Evolutionary conservation across 2,329 filamentous ascomycete species (phyloP).

Genomic region (Botryotinia calthae): DNA sequence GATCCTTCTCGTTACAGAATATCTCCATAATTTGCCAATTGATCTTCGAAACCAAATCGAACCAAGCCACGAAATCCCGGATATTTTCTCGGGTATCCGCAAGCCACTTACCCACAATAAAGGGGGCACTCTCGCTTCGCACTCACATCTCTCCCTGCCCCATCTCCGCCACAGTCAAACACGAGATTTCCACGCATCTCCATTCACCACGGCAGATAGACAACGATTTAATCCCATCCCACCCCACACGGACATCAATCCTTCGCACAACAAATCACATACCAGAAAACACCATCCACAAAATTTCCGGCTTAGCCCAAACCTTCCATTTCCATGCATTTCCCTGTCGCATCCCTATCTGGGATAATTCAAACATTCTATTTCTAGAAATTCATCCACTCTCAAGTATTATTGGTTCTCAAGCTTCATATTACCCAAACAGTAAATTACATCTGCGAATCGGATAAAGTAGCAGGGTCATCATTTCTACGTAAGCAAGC

Average conservation of each 20-base stretch:
- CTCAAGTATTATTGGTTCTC: background rate
- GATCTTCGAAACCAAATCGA: background rate
- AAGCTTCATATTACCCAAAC: background rate
- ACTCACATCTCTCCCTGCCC: background rate
- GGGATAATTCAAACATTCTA: background rate
- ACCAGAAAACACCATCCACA: background rate
- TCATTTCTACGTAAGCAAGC: background rate
- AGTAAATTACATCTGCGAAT: background rate
- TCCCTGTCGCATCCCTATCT: too few relatives aligned
- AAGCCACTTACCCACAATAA: background rate
- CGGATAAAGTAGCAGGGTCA: background rate
- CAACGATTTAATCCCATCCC: background rate
- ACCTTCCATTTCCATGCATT: background rate
- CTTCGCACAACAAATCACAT: background rate
- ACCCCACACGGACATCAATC: background rate
- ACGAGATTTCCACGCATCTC: background rate
- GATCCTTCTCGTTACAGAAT: too few relatives aligned
- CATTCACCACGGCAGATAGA: too few relatives aligned
- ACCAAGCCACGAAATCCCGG: background rate
- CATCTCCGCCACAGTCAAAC: slow-evolving; percentile 1
- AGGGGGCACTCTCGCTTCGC: slow-evolving; percentile 5
- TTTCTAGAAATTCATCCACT: background rate
- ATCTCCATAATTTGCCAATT: too few relatives aligned
- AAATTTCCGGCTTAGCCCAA: background rate
- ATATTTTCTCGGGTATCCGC: background rate